phyloP scores from a whole-genome alignment of 73 alveolate genomes.

The Symbiodinium natans region DNA sequence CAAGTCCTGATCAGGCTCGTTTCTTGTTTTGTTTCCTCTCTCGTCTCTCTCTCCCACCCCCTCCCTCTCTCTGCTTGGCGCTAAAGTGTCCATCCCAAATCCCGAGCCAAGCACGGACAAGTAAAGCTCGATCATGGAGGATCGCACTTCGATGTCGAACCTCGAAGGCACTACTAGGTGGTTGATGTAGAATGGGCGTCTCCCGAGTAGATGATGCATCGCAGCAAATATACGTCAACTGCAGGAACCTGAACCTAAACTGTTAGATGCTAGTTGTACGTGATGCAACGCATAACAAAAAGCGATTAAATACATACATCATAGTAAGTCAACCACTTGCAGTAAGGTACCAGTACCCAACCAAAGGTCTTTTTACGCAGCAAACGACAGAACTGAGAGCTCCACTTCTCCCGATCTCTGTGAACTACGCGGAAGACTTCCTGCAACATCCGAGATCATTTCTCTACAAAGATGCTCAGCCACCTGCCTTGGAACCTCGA shows the following conservation, averaged over 20 bases:
- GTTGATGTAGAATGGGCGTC: neutral
- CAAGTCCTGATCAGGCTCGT: neutral
- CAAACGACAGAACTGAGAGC: neutral
- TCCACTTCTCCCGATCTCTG: neutral
- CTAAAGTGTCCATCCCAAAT: neutral
- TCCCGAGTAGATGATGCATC: neutral
- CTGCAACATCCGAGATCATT: neutral
- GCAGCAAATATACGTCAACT: neutral
- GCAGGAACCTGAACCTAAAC: neutral
- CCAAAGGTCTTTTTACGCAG: neutral
- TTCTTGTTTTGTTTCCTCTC: neutral
- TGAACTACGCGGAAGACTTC: neutral
- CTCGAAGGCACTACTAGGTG: neutral
- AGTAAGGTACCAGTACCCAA: neutral
- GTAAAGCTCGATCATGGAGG: slow-evolving; percentile 16
- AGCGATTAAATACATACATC: neutral
- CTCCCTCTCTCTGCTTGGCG: neutral
- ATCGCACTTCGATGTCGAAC: neutral
- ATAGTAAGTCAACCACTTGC: neutral
- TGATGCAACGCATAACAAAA: neutral
- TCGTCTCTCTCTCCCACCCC: neutral
- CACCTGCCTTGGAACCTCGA: neutral
- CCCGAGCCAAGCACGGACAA: neutral
- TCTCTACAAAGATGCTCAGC: neutral
- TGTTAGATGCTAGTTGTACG: neutral